Base-by-base conservation (phyloP, 106 monocot genomes). In the Posidonia australis region DNA sequence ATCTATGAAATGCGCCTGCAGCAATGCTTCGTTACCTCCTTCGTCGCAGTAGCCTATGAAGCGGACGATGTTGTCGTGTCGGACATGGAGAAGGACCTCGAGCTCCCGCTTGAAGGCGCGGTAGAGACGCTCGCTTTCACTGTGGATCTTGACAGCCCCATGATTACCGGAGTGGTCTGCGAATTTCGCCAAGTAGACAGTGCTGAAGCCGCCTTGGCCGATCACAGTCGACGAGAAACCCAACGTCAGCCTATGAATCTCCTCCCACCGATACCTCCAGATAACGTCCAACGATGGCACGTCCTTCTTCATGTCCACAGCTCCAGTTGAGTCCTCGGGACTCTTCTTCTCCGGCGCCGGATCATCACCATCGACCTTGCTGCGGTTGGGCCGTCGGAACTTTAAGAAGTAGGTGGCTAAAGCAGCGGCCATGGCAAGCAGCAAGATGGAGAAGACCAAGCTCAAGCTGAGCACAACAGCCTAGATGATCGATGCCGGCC, bases 21-120 rank as follows among this genome's bases (percentile, higher is more conserved):
- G 1, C 24, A 4, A 22, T 21, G 30, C 3, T 5, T 5, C 13
- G 22, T 64, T 71, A 86, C 86, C 86, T 45, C 64, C 49, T 30
- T 86, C 81, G 69, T 86, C 86, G 72, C 80, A 86, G 74, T 69
- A 92, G 30, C 81, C 91, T 57, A 86, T 64, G 21, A 92, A 71
- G 58, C 66, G 29, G 64, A 92, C 83, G 72, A 92, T 75, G 79
- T 77, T 44, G 1, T 71, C 77, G 72, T 92, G 81, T 28, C 67
- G 66, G 43, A 84, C 24, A 20, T 64, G 70, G 41, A 67, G 78
- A 63, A 86, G 73, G 20, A 84, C 62, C 53, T 79, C 84, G 22
- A 83, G 79, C 72, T 92, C 91, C 61, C 64, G 69, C 10, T 64
- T 65, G 60, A 91, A 91, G 7, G 79, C 86, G 27, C 71, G 80